Evolutionary conservation across 2,329 filamentous ascomycete species (phyloP).

Genomic region (Neospermospora avenae): DNA sequence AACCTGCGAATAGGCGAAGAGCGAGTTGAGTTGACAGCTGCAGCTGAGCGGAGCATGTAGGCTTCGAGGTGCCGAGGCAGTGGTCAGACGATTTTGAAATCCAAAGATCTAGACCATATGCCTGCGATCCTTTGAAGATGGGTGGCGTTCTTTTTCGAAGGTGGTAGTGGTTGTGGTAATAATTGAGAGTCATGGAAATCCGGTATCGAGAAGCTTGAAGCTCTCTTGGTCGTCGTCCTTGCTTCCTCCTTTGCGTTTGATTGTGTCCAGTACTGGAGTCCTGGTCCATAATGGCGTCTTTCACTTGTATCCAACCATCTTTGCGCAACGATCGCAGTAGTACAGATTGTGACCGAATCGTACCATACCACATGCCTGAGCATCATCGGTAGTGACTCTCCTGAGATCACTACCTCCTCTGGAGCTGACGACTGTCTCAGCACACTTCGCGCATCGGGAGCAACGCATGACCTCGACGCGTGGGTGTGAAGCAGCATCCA

Average conservation of each 20-base stretch:
- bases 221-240: background rate
- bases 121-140: background rate
- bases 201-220: background rate
- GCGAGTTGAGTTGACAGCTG: background rate
- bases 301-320: slow-evolving; percentile 62
- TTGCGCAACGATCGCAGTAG: slow-evolving; percentile 63
- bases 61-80: background rate
- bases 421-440: slow-evolving; percentile 51
- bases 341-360: slow-evolving; percentile 63
- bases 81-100: background rate
- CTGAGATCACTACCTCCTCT: slow-evolving; percentile 15
- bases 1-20: background rate
- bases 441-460: slow-evolving; percentile 57
- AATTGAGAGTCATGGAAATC: background rate
- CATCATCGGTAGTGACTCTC: slow-evolving; percentile 49
- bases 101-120: background rate
- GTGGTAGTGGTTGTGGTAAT: background rate
- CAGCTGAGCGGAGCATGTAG: background rate
- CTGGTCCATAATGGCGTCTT: background rate
- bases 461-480: slow-evolving; percentile 58
- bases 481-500: slow-evolving; percentile 21
- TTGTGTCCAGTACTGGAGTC: background rate
- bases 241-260: background rate
- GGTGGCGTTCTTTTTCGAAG: no score
- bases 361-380: slow-evolving; percentile 58